Base-by-base conservation (phyloP, 2,329 filamentous ascomycete genomes). In the Geoglossum cookeanum region DNA sequence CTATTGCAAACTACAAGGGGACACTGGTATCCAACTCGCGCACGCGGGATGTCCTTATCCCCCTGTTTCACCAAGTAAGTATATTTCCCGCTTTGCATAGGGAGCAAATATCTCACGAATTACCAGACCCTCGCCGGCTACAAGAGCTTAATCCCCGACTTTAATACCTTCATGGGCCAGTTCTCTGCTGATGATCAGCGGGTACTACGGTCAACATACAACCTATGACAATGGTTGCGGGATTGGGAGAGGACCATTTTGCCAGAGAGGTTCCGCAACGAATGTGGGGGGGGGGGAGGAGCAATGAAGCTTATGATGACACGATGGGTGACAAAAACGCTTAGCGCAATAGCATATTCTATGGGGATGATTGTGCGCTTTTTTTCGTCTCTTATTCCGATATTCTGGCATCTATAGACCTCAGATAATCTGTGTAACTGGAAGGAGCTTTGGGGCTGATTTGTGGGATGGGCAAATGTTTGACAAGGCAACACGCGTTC, bases 31-130 rank as follows among this genome's bases (percentile, higher is more conserved):
- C 79, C 57, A 75, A 76, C 59, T 80, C 74, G 58, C 78, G 80
- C 29, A 69, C 79, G 61, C 83, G 82, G 66, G 76, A 79, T 62
- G 80, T 83, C 59, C 74, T 88, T 56, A 79, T 84, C 58, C 77
- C 80, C 57, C 80, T 83, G 44, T 94, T 94, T 69, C 81, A 87
- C 66, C 80, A 84, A 70, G 87, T 91, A 68, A 73, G 80, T 69
- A 42, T 55, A 22, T 54, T 53, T 47, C 56, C 53, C 54, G 17
- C 56, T 44, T 22, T 56, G 39, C 7, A 15, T 15, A 32, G n/a
- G 33, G 30, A n/a, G 8, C 39, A 11, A 9, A 56, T 22, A 22
- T 27, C 27, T 32, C 15, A 35, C 15, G 3, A 29, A 33, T 48
- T 17, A 4, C 37, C 57, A 76, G 71, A 75, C 75, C n/a, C 66